phyloP scores from a whole-genome alignment of 495 filamentous ascomycete genomes.

The Podospora comata region DNA sequence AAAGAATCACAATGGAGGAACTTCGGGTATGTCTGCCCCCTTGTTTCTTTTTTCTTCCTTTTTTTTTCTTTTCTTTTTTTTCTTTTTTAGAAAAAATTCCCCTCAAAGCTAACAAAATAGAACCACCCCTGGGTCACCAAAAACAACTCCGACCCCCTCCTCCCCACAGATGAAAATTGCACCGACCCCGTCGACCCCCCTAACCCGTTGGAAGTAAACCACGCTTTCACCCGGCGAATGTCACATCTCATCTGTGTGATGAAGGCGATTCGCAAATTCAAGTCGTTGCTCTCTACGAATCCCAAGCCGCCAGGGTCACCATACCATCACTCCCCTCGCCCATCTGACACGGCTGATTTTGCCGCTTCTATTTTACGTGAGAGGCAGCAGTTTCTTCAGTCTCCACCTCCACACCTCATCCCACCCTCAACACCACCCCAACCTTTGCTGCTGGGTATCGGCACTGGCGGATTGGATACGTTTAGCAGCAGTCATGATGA shows the following conservation, averaged over 20 bases:
- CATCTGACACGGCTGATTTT: conserved; percentile 33
- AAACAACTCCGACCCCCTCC: conserved; percentile 71
- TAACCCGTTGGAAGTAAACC: conserved; percentile 83
- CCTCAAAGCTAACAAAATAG: conserved; percentile 41
- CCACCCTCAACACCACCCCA: not conserved
- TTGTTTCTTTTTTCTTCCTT: not conserved
- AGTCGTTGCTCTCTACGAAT: conserved; percentile 42
- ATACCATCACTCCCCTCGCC: conserved; percentile 39
- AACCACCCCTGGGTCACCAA: conserved; percentile 94
- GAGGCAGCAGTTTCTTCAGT: conserved; percentile 35
- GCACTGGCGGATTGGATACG: conserved; percentile 51
- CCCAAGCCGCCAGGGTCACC: conserved; percentile 11
- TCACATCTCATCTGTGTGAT: conserved; percentile 80
- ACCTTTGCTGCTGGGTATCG: conserved; percentile 68
- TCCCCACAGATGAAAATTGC: conserved; percentile 83
- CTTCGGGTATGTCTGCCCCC: conserved; percentile 60
- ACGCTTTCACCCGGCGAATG: conserved; percentile 87
- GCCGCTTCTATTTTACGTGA: conserved; percentile 39
- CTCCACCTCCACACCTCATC: not conserved
- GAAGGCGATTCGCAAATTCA: conserved; percentile 89
- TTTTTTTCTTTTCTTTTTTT: too few relatives aligned
- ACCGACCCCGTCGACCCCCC: conserved; percentile 72
- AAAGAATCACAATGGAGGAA: conserved; percentile 75
- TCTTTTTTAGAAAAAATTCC: not conserved
- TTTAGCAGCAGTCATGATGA: conserved; percentile 22